Conservation (phyloP, 139 green algal species). For the Chlorella sp. region DNA sequence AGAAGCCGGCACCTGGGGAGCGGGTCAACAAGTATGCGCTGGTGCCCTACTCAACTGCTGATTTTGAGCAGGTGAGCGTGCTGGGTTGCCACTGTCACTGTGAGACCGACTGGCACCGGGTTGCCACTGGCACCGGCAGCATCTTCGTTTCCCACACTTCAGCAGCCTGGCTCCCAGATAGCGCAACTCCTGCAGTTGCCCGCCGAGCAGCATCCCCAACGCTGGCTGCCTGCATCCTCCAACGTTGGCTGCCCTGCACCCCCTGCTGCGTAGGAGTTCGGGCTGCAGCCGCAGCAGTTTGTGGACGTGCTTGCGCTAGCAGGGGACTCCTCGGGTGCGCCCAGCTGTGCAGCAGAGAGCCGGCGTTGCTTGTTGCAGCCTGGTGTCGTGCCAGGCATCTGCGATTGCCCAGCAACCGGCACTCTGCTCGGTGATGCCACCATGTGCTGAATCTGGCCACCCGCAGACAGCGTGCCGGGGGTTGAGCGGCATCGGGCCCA, state of each 20-base stretch:
- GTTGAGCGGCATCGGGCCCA: too few species aligned
- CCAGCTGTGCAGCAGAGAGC: not conserved
- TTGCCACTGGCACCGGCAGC: too few species aligned
- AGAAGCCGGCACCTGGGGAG: conserved; percentile 28
- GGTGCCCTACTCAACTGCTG: conserved; percentile 47
- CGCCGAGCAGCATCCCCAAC: too few species aligned
- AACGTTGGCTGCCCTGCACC: not conserved
- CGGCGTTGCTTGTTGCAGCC: not conserved
- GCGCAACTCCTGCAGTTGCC: too few species aligned
- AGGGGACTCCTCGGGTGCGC: conserved; percentile 50
- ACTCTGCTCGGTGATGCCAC: too few species aligned
- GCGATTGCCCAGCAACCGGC: not conserved
- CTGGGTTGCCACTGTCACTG: not conserved
- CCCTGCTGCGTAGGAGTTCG: conserved; percentile 39
- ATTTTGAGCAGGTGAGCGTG: conserved; percentile 47
- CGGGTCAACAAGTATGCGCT: conserved; percentile 36
- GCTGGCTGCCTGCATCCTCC: too few species aligned
- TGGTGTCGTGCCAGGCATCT: not conserved
- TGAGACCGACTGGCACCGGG: not conserved
- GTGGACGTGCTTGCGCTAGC: conserved; percentile 63
- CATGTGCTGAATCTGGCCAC: too few species aligned
- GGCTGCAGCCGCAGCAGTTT: conserved; percentile 57
- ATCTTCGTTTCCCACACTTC: too few species aligned
- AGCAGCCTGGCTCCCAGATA: too few species aligned
- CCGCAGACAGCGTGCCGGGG: too few species aligned